Conservation (phyloP, 108 stramenopile species). For the Cyclostephanos invisitatus region DNA sequence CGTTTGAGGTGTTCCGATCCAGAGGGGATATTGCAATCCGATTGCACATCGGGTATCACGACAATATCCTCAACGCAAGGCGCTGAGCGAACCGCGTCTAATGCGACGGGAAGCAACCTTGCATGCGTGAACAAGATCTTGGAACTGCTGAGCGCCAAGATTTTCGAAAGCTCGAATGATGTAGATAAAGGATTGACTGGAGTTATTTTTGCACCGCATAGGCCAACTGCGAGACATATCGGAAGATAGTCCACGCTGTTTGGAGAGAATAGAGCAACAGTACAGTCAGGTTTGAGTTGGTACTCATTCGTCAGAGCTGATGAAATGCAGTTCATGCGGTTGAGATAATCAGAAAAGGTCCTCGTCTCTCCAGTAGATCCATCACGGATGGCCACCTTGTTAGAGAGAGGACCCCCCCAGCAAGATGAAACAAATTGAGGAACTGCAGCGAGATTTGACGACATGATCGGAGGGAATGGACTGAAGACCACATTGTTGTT, state of each 20-base stretch:
- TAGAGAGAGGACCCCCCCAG: constrained; percentile 18
- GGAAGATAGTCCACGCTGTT: constrained; percentile 90
- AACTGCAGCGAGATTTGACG: not conserved
- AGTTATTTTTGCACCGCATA: constrained; percentile 76
- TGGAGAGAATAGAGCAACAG: constrained; percentile 80
- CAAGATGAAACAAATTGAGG: constrained; percentile 6
- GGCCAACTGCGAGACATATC: constrained; percentile 67
- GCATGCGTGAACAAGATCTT: constrained; percentile 76
- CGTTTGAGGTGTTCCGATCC: constrained; percentile 60
- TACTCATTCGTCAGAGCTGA: constrained; percentile 59
- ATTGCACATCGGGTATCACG: constrained; percentile 65
- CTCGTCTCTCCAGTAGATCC: constrained; percentile 71
- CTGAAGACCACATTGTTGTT: constrained; percentile 8
- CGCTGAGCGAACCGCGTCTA: constrained; percentile 59
- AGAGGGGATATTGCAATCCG: constrained; percentile 51
- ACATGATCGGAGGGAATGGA: not conserved
- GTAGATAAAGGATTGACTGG: constrained; percentile 90
- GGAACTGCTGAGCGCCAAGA: constrained; percentile 65
- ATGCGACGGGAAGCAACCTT: constrained; percentile 59
- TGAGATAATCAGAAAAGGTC: constrained; percentile 69
- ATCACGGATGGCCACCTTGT: constrained; percentile 75
- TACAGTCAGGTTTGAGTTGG: constrained; percentile 50
- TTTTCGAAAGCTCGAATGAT: constrained; percentile 55
- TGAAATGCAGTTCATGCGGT: constrained; percentile 53
- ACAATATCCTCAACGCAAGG: constrained; percentile 62